phyloP scores from a whole-genome alignment of 441 rosid genomes.

The Populus trichocarpa region DNA sequence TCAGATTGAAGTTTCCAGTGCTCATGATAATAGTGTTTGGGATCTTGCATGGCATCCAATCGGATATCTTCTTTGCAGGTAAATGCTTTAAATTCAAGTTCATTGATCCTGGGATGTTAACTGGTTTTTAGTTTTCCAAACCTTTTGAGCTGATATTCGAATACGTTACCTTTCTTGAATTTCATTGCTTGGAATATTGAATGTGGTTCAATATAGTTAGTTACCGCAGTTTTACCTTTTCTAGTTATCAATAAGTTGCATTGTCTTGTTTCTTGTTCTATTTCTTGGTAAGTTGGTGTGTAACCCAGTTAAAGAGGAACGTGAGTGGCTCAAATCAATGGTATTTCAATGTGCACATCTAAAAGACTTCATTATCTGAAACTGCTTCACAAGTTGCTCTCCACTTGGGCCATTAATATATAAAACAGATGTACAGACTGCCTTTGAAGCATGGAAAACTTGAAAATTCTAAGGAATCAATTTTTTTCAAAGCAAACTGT shows the following conservation, averaged over 20 bases:
- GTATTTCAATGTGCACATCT: background rate
- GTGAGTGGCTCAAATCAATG: background rate
- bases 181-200: background rate
- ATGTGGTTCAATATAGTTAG: background rate
- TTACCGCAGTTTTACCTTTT: background rate
- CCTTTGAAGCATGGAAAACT: background rate
- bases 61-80: conserved; percentile 99
- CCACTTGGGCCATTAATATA: background rate
- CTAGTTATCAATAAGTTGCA: background rate
- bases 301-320: background rate
- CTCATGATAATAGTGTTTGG: conserved; percentile 96
- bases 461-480: background rate
- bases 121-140: background rate
- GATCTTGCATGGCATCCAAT: conserved; percentile 99
- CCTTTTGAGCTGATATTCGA: background rate
- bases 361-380: background rate
- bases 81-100: background rate
- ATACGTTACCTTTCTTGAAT: background rate
- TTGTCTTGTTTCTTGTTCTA: background rate
- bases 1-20: conserved; percentile 75
- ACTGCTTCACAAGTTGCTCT: background rate
- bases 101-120: background rate
- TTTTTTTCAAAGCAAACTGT: background rate
- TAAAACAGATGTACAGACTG: background rate
- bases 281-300: background rate